These are phyloP conservation scores for Xerocomellus intermedius DNA, from an alignment of 768 basidiomycete genomes.

Conservation along the genomic window DNA sequence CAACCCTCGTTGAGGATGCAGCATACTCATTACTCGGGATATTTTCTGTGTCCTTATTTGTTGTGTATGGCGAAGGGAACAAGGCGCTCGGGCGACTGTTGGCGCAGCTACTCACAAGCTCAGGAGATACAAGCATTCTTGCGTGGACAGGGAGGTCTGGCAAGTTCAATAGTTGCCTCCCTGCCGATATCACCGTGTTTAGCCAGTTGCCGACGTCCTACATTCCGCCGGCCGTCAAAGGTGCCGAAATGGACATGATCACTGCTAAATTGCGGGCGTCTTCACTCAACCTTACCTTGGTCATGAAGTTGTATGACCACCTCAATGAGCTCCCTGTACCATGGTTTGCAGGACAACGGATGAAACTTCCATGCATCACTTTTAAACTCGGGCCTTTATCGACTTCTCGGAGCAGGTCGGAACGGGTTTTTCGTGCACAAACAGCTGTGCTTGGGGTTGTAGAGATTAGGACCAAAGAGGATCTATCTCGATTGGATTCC, in stretches of 20 bases:
- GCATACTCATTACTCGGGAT: conserved; percentile 9
- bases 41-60: not conserved
- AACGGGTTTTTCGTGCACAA: not conserved
- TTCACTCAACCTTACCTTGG: not conserved
- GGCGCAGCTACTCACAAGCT: conserved; percentile 6
- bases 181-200: not conserved
- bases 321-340: not conserved
- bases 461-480: not conserved
- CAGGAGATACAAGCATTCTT: conserved; percentile 8
- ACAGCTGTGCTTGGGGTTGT: not conserved
- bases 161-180: conserved; percentile 9
- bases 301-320: not conserved
- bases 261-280: not conserved
- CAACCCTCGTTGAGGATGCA: conserved; percentile 2
- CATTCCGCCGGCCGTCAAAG: not conserved
- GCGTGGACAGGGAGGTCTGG: conserved; percentile 11
- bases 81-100: conserved; percentile 4
- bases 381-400: conserved; percentile 1
- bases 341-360: not conserved
- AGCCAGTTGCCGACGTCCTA: not conserved
- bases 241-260: not conserved
- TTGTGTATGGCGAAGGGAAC: conserved; percentile 8
- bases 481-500: not conserved
- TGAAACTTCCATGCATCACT: conserved; percentile 9
- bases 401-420: not conserved